A percentile compares a stretch with the other conserved stretches of the same genome.
Evolutionary conservation across 2,329 filamentous ascomycete genomes (phyloP).

Genomic region (Blastomyces emzantsi): DNA sequence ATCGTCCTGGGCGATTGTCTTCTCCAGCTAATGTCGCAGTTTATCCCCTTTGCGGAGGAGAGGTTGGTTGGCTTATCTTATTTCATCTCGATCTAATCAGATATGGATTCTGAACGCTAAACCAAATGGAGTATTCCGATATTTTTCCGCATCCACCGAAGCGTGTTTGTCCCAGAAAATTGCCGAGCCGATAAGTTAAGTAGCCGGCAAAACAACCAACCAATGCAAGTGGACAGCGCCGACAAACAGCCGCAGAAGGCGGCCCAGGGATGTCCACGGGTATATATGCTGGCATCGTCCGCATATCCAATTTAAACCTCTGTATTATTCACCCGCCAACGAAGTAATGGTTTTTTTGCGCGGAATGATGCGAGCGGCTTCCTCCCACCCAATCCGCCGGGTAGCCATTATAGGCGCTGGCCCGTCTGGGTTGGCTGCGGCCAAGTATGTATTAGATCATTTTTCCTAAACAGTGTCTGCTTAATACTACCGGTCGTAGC

Average conservation of each 20-base stretch:
- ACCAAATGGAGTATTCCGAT: background rate
- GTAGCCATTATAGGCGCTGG: slow-evolving; percentile 79
- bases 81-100: background rate
- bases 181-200: background rate
- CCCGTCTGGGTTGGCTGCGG: slow-evolving; percentile 66
- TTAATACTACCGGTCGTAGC: background rate
- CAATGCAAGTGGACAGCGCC: no score
- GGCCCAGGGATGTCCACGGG: background rate
- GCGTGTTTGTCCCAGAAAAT: no score
- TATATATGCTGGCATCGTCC: background rate
- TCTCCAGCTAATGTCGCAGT: no score
- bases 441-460: slow-evolving; percentile 45
- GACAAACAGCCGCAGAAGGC: no score
- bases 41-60: no score
- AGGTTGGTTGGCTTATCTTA: background rate
- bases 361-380: background rate
- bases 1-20: no score
- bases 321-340: background rate
- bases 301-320: background rate
- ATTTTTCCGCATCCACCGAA: background rate
- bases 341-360: background rate
- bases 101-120: background rate
- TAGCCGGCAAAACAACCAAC: no score
- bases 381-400: slow-evolving; percentile 19
- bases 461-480: background rate